Evolutionary conservation across 2,329 filamentous ascomycete species (phyloP).

Genomic region (Cercospora brassicicola): DNA sequence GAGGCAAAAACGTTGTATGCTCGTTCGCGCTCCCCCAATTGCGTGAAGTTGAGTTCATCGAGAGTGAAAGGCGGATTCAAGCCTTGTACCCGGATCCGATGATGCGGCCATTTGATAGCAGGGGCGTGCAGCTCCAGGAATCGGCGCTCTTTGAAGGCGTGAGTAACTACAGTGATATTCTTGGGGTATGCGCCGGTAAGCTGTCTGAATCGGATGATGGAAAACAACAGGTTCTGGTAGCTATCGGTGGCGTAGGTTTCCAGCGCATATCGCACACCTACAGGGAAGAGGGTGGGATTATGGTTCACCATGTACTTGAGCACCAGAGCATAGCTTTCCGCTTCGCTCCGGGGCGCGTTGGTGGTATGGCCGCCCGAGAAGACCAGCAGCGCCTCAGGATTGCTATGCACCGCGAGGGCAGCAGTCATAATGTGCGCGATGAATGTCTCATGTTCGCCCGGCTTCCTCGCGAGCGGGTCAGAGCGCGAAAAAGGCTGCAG

Average conservation of each 20-base stretch:
- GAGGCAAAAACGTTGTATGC: slow-evolving; percentile 43
- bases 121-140: slow-evolving; percentile 45
- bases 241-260: slow-evolving; percentile 68
- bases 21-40: slow-evolving; percentile 40
- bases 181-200: slow-evolving; percentile 44
- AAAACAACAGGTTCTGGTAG: slow-evolving; percentile 80
- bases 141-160: slow-evolving; percentile 50
- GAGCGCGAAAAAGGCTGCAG: slow-evolving; percentile 71
- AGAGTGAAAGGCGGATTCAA: slow-evolving; percentile 48
- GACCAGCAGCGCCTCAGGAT: slow-evolving; percentile 55
- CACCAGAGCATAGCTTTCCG: slow-evolving; percentile 30
- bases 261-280: slow-evolving; percentile 23
- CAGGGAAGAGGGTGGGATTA: slow-evolving; percentile 24
- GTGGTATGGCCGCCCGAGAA: slow-evolving; percentile 67
- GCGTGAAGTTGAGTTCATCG: slow-evolving; percentile 41
- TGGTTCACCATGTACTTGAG: slow-evolving; percentile 24
- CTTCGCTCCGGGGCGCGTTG: slow-evolving; percentile 32
- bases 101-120: slow-evolving; percentile 47
- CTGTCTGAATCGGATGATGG: slow-evolving; percentile 58
- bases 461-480: slow-evolving; percentile 43
- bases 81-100: slow-evolving; percentile 46
- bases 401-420: slow-evolving; percentile 53
- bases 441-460: slow-evolving; percentile 75
- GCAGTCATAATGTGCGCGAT: slow-evolving; percentile 71
- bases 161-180: slow-evolving; percentile 47